Evolutionary conservation across 495 filamentous ascomycete species (phyloP).

Genomic region (Tuber indicum): DNA sequence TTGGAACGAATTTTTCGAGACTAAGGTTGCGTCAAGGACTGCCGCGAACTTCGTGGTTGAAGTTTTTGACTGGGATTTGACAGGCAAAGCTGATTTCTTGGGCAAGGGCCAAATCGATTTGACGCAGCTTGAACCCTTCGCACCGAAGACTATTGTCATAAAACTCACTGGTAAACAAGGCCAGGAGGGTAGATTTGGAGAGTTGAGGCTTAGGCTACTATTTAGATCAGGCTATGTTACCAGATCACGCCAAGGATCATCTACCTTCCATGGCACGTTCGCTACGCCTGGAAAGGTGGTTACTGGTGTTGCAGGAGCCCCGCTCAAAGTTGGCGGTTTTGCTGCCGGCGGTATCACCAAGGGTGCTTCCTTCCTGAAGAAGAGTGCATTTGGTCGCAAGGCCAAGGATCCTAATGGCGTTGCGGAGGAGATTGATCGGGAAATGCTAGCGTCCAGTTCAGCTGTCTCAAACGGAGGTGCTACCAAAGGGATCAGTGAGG

Average conservation of each 20-base stretch:
- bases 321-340: constrained; percentile 75
- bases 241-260: constrained; percentile 78
- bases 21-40: constrained; percentile 70
- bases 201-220: constrained; percentile 72
- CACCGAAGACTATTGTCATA: constrained; percentile 62
- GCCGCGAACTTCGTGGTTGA: constrained; percentile 77
- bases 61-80: constrained; percentile 93
- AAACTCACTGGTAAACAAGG: constrained; percentile 84
- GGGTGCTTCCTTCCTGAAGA: constrained; percentile 77
- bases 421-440: constrained; percentile 30
- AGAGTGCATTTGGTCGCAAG: constrained; percentile 60
- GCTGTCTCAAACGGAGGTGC: constrained; percentile 22
- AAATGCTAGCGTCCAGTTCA: constrained; percentile 9
- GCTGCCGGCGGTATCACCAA: constrained; percentile 76
- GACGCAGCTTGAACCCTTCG: constrained; percentile 74
- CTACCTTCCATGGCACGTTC: constrained; percentile 90
- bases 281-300: constrained; percentile 85
- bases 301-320: constrained; percentile 67
- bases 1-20: constrained; percentile 95
- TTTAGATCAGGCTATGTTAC: constrained; percentile 92
- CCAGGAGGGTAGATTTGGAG: constrained; percentile 79
- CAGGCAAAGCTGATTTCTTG: constrained; percentile 76
- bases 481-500: neutral
- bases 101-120: constrained; percentile 74
- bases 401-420: constrained; percentile 48